Percentiles rank a stretch among this genome's conserved stretches.
phyloP scores from a whole-genome alignment of 2,329 filamentous ascomycete genomes.

The Fusarium hostae region DNA sequence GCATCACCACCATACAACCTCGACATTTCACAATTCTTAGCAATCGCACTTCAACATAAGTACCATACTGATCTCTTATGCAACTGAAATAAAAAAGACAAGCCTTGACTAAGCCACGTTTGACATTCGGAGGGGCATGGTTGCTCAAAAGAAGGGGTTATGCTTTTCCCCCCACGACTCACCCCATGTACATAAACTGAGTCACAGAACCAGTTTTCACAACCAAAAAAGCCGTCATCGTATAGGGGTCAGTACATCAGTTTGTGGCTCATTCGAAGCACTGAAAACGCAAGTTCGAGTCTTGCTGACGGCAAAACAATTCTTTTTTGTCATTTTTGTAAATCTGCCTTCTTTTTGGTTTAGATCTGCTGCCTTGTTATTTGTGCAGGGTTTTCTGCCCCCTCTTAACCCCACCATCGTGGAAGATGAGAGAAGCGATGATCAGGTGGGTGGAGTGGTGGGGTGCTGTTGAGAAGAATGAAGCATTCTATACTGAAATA shows the following conservation, averaged over 20 bases:
- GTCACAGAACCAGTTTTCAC: not conserved
- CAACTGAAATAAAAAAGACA: not conserved
- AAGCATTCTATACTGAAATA: not conserved
- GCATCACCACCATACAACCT: not conserved
- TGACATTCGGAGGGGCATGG: not conserved
- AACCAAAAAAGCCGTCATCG: conserved; percentile 33
- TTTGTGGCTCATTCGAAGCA: conserved; percentile 37
- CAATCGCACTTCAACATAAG: not conserved
- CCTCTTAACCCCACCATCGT: conserved; percentile 3
- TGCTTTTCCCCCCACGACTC: not conserved
- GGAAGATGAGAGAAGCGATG: not conserved
- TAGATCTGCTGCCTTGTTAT: not conserved
- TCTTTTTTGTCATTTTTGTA: conserved; percentile 11
- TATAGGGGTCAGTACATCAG: conserved; percentile 42
- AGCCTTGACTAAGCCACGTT: not conserved
- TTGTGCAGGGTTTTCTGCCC: conserved; percentile 10
- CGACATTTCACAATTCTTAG: not conserved
- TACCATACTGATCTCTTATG: too few species aligned
- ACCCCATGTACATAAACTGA: not conserved
- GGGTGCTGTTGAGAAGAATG: not conserved
- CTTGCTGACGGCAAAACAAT: conserved; percentile 36
- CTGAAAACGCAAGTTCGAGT: conserved; percentile 42
- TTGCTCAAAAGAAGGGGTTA: not conserved
- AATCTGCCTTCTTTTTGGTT: not conserved
- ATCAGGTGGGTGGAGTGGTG: not conserved